Evolutionary conservation across 805 yeast genomes (phyloP).

Genomic region (Barnettozyma vustinii): DNA sequence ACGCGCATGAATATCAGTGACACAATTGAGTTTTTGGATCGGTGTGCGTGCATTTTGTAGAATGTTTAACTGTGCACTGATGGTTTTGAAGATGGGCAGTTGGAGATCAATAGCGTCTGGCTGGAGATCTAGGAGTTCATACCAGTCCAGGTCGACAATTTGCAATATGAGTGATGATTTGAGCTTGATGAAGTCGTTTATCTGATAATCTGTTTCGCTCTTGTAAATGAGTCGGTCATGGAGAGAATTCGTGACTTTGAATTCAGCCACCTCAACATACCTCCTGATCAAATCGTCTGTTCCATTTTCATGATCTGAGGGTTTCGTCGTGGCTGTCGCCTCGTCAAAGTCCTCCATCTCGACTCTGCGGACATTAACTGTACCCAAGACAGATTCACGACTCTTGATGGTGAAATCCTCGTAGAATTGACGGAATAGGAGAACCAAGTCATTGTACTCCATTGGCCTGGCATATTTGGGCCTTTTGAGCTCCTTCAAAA

Average conservation of each 20-base stretch:
- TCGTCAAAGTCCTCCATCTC: conserved; percentile 4
- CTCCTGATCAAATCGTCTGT: neutral
- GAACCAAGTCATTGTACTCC: conserved; percentile 13
- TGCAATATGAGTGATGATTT: conserved; percentile 14
- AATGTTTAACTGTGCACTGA: conserved; percentile 8
- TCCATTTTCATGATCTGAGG: conserved; percentile 8
- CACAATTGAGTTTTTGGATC: conserved; percentile 10
- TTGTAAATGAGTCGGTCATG: conserved; percentile 17
- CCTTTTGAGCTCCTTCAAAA: conserved; percentile 16
- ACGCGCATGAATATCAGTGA: conserved; percentile 15
- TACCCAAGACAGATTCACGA: conserved; percentile 17
- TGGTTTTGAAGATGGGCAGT: neutral
- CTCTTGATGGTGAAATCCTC: conserved; percentile 7
- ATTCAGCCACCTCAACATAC: conserved; percentile 18
- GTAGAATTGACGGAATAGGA: conserved; percentile 21
- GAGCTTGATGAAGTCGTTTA: conserved; percentile 14
- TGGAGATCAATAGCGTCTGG: conserved; percentile 8
- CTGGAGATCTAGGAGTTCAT: conserved; percentile 12
- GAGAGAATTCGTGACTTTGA: conserved; percentile 9
- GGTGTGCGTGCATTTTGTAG: conserved; percentile 13
- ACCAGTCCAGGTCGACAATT: conserved; percentile 14
- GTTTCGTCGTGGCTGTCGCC: conserved; percentile 3
- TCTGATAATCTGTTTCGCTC: conserved; percentile 9
- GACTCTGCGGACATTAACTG: conserved; percentile 3
- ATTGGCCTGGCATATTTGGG: conserved; percentile 23